These are phyloP conservation scores for Fomitopsis palustris DNA, from an alignment of 1,284 basidiomycete species.

Conservation along the genomic window DNA sequence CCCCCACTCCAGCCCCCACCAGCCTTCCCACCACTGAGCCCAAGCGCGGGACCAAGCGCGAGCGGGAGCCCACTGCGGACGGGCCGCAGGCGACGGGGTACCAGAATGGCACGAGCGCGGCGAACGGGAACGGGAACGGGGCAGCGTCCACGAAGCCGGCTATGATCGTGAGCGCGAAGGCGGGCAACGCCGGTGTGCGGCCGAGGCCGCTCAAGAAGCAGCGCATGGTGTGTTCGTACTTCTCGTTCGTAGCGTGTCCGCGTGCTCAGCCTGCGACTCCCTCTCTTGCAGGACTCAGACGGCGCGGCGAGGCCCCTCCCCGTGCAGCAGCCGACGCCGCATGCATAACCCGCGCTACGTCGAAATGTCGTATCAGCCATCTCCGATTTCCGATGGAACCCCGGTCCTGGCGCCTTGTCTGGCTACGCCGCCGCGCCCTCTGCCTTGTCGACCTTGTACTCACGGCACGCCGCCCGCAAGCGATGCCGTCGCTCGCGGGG, in stretches of 20 bases:
- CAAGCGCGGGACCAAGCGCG: constrained; percentile 47
- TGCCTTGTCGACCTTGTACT: too few species aligned
- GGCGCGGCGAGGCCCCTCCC: constrained; percentile 39
- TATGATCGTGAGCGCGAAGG: constrained; percentile 41
- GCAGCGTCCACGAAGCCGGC: constrained; percentile 13
- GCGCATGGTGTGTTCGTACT: constrained; percentile 52
- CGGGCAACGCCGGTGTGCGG: constrained; percentile 42
- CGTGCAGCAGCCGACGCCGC: constrained; percentile 45
- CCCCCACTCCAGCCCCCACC: constrained; percentile 24
- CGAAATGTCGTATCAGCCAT: not conserved
- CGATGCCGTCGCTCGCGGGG: not conserved
- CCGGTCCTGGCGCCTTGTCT: not conserved
- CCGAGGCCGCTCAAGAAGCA: constrained; percentile 76
- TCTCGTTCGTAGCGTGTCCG: not conserved
- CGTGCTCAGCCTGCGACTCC: not conserved
- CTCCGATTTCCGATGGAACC: constrained; percentile 2
- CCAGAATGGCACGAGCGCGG: not conserved
- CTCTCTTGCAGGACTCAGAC: constrained; percentile 31
- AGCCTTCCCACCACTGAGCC: constrained; percentile 19
- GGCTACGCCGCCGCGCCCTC: not conserved
- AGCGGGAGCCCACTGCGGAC: constrained; percentile 26
- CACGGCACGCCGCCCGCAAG: not conserved
- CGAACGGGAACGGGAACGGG: constrained; percentile 3
- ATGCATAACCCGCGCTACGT: constrained; percentile 14
- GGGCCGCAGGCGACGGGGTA: not conserved